These are phyloP conservation scores for Botrytis porri DNA, from an alignment of 2,329 filamentous ascomycete genomes.

Conservation along the genomic window DNA sequence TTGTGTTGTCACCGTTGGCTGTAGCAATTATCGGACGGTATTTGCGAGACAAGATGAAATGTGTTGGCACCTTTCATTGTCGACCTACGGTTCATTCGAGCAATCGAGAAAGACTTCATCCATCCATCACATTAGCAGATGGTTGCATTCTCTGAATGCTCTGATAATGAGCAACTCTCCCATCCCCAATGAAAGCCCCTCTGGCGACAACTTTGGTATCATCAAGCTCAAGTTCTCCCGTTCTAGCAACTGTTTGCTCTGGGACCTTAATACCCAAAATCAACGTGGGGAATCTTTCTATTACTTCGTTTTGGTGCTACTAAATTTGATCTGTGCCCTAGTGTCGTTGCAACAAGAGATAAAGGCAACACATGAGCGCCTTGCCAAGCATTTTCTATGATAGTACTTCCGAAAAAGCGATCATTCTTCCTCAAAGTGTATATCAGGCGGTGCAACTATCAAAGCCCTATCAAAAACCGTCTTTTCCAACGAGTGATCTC, in stretches of 20 bases:
- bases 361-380: neutral
- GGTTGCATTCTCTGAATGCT: neutral
- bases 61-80: conserved; percentile 10
- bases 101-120: neutral
- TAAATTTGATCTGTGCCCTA: neutral
- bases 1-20: neutral
- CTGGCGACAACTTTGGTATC: neutral
- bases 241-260: neutral
- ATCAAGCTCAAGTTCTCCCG: neutral
- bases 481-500: neutral
- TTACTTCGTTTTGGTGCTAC: neutral
- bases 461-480: neutral
- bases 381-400: conserved; percentile 8
- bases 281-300: neutral
- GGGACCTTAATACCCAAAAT: neutral
- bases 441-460: conserved; percentile 11
- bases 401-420: conserved; percentile 3
- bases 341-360: neutral
- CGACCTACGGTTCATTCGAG: neutral
- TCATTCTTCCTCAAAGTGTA: conserved; percentile 1
- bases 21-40: neutral
- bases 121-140: neutral
- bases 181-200: neutral
- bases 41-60: neutral
- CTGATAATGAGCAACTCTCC: neutral